These are phyloP conservation scores for Aureobasidium lini DNA, from an alignment of 2,329 filamentous ascomycete species.

Conservation along the genomic window DNA sequence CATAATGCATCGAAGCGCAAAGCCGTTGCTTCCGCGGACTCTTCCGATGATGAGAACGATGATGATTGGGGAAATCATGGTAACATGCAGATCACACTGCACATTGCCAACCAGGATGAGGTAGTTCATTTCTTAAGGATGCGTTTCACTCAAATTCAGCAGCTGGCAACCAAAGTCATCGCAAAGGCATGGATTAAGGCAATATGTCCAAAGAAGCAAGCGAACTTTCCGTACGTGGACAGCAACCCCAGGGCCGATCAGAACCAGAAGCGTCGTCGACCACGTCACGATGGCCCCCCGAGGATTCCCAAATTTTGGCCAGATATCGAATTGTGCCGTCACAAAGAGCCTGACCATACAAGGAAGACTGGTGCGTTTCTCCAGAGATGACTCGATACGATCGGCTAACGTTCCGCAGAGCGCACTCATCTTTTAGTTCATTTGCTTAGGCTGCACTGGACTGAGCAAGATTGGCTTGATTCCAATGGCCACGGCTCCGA, in stretches of 20 bases:
- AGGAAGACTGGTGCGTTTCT: slow-evolving; percentile 53
- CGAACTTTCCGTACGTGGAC: slow-evolving; percentile 56
- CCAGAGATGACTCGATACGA: background rate
- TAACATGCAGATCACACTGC: slow-evolving; percentile 14
- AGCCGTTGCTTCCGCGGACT: background rate
- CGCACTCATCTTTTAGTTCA: slow-evolving; percentile 13
- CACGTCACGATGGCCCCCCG: slow-evolving; percentile 12
- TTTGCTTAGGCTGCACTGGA: slow-evolving; percentile 13
- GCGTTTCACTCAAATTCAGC: slow-evolving; percentile 59
- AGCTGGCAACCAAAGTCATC: slow-evolving; percentile 63
- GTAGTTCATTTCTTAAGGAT: slow-evolving; percentile 53
- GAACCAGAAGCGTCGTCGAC: slow-evolving; percentile 2
- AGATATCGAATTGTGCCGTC: slow-evolving; percentile 42
- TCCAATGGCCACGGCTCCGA: slow-evolving; percentile 8
- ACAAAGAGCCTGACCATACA: slow-evolving; percentile 68
- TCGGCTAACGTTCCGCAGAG: background rate
- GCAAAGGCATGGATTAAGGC: slow-evolving; percentile 70
- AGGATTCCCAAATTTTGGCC: slow-evolving; percentile 31
- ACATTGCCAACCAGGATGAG: slow-evolving; percentile 17
- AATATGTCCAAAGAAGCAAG: slow-evolving; percentile 70
- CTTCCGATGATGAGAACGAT: slow-evolving; percentile 4
- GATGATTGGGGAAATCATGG: background rate
- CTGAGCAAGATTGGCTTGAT: slow-evolving; percentile 1
- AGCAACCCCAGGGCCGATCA: slow-evolving; percentile 41
- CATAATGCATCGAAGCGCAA: background rate